phyloP scores from a whole-genome alignment of 352 stramenopile genomes.

The Globisporangium mamillatum region DNA sequence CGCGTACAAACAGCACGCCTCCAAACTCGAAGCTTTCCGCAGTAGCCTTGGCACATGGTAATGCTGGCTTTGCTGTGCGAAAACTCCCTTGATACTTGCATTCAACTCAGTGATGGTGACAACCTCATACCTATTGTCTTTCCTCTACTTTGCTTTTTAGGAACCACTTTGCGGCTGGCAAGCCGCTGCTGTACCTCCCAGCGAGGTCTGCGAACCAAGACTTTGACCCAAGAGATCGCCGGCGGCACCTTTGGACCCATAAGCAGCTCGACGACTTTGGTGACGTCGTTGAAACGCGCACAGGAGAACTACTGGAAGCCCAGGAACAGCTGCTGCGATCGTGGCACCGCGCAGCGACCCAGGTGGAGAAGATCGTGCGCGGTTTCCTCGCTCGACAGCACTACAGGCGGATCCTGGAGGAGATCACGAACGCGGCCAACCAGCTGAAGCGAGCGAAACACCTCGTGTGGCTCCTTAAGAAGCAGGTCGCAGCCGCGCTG shows the following conservation, averaged over 20 bases:
- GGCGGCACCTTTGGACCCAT: conserved; percentile 42
- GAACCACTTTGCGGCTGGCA: conserved; percentile 30
- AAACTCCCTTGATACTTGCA: neutral
- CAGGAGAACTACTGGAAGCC: conserved; percentile 24
- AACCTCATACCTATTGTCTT: neutral
- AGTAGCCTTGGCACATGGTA: conserved; percentile 27
- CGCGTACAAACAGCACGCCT: conserved; percentile 27
- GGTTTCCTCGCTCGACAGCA: conserved; percentile 34
- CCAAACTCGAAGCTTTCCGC: conserved; percentile 15
- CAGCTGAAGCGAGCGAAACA: conserved; percentile 14
- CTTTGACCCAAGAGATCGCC: conserved; percentile 33
- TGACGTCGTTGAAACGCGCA: conserved; percentile 34
- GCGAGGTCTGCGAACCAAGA: conserved; percentile 35
- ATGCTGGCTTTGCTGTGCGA: neutral
- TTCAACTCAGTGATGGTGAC: neutral
- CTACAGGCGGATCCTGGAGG: conserved; percentile 28
- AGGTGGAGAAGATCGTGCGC: conserved; percentile 35
- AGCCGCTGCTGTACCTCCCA: conserved; percentile 48
- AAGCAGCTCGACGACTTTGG: conserved; percentile 43
- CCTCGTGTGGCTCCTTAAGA: conserved; percentile 16
- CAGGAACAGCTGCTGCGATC: conserved; percentile 36
- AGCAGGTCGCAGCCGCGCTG: conserved; percentile 25
- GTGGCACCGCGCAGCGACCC: conserved; percentile 40
- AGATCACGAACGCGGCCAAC: conserved; percentile 26
- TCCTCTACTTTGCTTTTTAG: conserved; percentile 12